These are phyloP conservation scores for Nepenthes alata DNA, from an alignment of 179 eudicot species.

Conservation along the genomic window DNA sequence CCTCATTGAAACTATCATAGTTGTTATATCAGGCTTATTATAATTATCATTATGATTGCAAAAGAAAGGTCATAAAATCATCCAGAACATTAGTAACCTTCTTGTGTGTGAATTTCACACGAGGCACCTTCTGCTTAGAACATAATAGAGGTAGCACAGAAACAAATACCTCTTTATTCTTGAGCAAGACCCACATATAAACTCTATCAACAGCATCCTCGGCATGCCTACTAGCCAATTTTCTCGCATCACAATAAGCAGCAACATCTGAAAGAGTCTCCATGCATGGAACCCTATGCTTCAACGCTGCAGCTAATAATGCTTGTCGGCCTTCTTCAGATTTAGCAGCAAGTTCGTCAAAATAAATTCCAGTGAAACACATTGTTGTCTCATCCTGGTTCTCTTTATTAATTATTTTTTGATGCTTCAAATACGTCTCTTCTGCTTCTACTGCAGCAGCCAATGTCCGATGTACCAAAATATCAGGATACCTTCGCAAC, in stretches of 20 bases:
- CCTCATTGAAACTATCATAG: too few relatives aligned
- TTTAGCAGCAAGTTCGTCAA: conserved; percentile 33
- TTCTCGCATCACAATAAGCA: conserved; percentile 59
- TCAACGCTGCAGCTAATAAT: conserved; percentile 48
- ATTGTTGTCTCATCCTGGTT: conserved; percentile 12
- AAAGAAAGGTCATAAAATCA: too few relatives aligned
- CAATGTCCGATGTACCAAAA: conserved; percentile 72
- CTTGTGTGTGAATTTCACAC: too few relatives aligned
- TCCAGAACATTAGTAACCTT: too few relatives aligned
- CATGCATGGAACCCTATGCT: conserved; percentile 38
- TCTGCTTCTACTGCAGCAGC: conserved; percentile 82
- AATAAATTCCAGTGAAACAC: conserved; percentile 52
- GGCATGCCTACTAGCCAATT: conserved; percentile 48
- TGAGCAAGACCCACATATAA: conserved; percentile 71
- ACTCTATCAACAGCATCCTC: conserved; percentile 75
- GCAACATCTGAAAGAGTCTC: conserved; percentile 57
- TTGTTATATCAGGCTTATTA: too few relatives aligned
- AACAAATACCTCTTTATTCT: conserved; percentile 58
- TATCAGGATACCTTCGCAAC: conserved; percentile 81
- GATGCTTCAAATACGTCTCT: conserved; percentile 32
- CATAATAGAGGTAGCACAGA: neutral
- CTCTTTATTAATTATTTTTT: conserved; percentile 11
- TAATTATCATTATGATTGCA: too few relatives aligned
- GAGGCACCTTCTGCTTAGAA: too few relatives aligned
- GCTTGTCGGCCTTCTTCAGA: conserved; percentile 42